A percentile compares a stretch with the other conserved stretches of the same genome.
Conservation (phyloP, 805 yeast genomes). For the Ogataea wickerhamii region DNA sequence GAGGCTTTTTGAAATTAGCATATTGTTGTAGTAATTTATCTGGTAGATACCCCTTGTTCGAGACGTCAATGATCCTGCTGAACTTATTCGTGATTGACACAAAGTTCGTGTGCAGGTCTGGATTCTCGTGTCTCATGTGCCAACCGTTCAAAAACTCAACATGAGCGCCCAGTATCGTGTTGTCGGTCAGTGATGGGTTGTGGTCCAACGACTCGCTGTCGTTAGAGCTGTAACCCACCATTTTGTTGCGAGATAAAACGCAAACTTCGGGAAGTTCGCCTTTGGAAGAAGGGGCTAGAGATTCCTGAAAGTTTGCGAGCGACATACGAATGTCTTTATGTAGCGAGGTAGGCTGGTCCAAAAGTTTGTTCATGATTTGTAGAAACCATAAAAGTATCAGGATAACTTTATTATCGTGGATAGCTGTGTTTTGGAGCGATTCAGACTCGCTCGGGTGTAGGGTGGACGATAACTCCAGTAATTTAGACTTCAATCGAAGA, state of each 20-base stretch:
- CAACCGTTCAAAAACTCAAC: slow-evolving; percentile 34
- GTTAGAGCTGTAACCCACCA: slow-evolving; percentile 13
- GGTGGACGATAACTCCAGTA: slow-evolving; percentile 17
- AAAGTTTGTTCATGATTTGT: slow-evolving; percentile 27
- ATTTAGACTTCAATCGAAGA: slow-evolving; percentile 9
- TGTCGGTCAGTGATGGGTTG: slow-evolving; percentile 12
- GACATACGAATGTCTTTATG: slow-evolving; percentile 10
- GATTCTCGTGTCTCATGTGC: slow-evolving; percentile 31
- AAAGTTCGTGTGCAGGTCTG: slow-evolving; percentile 26
- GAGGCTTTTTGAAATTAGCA: slow-evolving; percentile 22
- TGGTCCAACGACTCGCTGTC: slow-evolving; percentile 8
- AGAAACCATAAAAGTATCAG: slow-evolving; percentile 30
- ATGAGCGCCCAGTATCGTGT: slow-evolving; percentile 23
- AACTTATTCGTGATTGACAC: slow-evolving; percentile 23
- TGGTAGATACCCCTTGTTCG: slow-evolving; percentile 23
- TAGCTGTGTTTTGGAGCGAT: slow-evolving; percentile 17
- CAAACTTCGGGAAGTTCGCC: slow-evolving; percentile 23
- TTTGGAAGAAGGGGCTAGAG: slow-evolving; percentile 19
- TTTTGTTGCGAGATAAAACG: slow-evolving; percentile 26
- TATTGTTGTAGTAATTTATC: slow-evolving; percentile 11
- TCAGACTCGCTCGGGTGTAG: slow-evolving; percentile 20
- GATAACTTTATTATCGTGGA: slow-evolving; percentile 29
- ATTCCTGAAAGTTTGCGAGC: slow-evolving; percentile 9
- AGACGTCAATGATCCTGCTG: slow-evolving; percentile 22
- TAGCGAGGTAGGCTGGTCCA: slow-evolving; percentile 23